Conservation (phyloP, 2,329 filamentous ascomycete species). For the Trichoderma polysporum region DNA sequence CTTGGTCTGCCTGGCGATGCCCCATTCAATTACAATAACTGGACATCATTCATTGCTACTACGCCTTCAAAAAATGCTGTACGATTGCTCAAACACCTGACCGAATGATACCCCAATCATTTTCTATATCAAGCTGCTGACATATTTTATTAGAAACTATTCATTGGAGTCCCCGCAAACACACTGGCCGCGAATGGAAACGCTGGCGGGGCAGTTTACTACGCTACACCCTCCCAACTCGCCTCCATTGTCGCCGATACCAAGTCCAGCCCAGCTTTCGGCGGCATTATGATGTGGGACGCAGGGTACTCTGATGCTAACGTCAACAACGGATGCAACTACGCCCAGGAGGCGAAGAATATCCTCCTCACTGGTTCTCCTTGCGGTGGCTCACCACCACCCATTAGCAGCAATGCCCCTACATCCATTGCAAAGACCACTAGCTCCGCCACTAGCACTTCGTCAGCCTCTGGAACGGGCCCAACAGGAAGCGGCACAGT, state of each 20-base stretch:
- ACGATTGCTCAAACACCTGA: neutral
- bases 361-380: neutral
- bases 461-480: neutral
- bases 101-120: no score
- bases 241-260: conserved; percentile 4
- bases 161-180: conserved; percentile 35
- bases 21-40: conserved; percentile 37
- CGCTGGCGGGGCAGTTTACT: conserved; percentile 28
- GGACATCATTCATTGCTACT: conserved; percentile 31
- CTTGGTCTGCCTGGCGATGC: conserved; percentile 25
- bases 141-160: conserved; percentile 29
- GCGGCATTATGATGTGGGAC: conserved; percentile 5
- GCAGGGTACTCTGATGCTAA: neutral
- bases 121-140: neutral
- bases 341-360: conserved; percentile 3
- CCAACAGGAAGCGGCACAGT: neutral
- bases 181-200: conserved; percentile 24
- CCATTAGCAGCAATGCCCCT: neutral
- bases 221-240: conserved; percentile 28
- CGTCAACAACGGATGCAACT: conserved; percentile 1
- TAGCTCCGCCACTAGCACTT: neutral
- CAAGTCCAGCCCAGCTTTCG: neutral
- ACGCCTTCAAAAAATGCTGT: conserved; percentile 30
- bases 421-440: neutral
- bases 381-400: neutral